These are phyloP conservation scores for Diaporthe sp. DNA, from an alignment of 2,329 filamentous ascomycete genomes.

Conservation along the genomic window DNA sequence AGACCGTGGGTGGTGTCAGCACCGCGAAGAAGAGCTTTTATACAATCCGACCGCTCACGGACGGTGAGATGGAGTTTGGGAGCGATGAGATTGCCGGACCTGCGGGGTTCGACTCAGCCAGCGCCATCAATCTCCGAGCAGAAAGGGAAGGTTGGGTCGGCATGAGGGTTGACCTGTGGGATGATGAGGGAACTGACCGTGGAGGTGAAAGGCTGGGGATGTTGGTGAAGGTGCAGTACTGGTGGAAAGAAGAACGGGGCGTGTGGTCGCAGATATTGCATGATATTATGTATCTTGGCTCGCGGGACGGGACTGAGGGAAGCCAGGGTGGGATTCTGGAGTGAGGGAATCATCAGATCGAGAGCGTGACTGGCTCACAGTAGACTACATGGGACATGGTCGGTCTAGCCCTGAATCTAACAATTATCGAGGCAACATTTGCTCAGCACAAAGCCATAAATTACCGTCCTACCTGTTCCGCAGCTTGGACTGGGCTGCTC, in stretches of 20 bases:
- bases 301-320: slow-evolving; percentile 47
- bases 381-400: background rate
- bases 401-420: too few species aligned
- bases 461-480: too few species aligned
- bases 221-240: slow-evolving; percentile 50
- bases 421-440: too few species aligned
- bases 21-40: slow-evolving; percentile 34
- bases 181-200: slow-evolving; percentile 34
- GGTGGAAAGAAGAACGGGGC: slow-evolving; percentile 47
- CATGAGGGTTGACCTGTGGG: slow-evolving; percentile 50
- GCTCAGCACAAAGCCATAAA: too few species aligned
- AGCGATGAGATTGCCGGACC: slow-evolving; percentile 40
- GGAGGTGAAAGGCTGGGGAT: slow-evolving; percentile 33
- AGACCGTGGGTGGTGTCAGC: background rate
- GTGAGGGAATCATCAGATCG: background rate
- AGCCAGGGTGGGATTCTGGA: slow-evolving; percentile 36
- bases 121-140: slow-evolving; percentile 41
- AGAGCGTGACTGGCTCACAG: background rate
- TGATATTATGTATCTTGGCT: slow-evolving; percentile 49
- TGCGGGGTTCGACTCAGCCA: slow-evolving; percentile 38
- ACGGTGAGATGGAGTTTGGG: slow-evolving; percentile 43
- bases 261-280: slow-evolving; percentile 47
- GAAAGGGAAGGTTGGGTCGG: slow-evolving; percentile 46
- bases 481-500: too few species aligned
- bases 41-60: slow-evolving; percentile 42